Evolutionary conservation across 345 rosid species (phyloP).

Genomic region (Eucalyptus rudis): DNA sequence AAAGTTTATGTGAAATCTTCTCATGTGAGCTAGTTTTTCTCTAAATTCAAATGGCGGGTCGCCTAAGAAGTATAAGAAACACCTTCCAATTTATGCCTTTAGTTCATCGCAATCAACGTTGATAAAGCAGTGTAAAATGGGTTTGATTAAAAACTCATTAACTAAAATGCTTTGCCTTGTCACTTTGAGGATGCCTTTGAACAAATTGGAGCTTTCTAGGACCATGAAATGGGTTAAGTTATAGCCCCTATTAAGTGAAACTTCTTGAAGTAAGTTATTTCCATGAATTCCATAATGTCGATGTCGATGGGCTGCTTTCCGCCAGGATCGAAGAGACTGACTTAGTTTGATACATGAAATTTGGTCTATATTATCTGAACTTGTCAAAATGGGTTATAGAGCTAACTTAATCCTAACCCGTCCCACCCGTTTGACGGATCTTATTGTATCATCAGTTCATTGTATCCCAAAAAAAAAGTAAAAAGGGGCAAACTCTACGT

Average conservation of each 20-base stretch:
- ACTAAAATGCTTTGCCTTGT: neutral
- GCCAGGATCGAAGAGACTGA: neutral
- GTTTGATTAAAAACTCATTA: no score
- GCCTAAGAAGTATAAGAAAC: neutral
- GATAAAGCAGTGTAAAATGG: neutral
- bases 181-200: no score
- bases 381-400: no score
- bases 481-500: no score
- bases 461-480: no score
- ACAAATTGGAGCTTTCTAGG: neutral
- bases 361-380: neutral
- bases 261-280: neutral
- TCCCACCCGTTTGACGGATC: no score
- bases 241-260: neutral
- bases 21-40: neutral
- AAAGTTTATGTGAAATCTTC: neutral
- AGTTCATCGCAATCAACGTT: neutral
- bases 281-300: neutral
- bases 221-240: neutral
- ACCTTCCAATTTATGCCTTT: neutral
- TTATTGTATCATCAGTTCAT: no score
- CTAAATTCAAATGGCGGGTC: neutral
- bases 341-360: neutral
- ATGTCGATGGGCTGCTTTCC: neutral
- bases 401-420: no score